Evolutionary conservation across 164 flowering plant genomes (phyloP).

Genomic region (Paratinospora sagittata): DNA sequence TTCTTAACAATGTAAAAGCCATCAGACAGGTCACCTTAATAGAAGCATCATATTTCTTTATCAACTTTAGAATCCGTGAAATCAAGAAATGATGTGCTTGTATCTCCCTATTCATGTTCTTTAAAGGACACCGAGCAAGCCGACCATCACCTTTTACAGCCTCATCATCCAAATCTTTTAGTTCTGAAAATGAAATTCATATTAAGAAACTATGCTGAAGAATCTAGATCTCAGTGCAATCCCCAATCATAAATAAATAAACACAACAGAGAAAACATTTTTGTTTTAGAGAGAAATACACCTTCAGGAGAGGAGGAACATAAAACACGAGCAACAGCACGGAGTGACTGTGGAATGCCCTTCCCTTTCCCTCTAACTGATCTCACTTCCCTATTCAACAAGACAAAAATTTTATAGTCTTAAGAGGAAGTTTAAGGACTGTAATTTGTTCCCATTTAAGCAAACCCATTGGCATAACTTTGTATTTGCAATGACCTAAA

Average conservation of each 20-base stretch:
- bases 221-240: neutral
- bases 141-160: conserved; percentile 74
- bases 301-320: conserved; percentile 52
- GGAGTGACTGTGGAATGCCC: conserved; percentile 86
- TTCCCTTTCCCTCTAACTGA: conserved; percentile 56
- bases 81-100: conserved; percentile 58
- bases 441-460: no score
- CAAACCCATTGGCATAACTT: neutral
- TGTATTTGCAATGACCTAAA: neutral
- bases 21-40: conserved; percentile 36
- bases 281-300: conserved; percentile 9
- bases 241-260: neutral
- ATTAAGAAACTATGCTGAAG: conserved; percentile 2
- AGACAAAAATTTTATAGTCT: neutral
- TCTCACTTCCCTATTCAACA: conserved; percentile 55
- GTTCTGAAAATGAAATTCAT: conserved; percentile 35
- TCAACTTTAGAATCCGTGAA: conserved; percentile 29
- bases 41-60: conserved; percentile 38
- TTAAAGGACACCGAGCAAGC: conserved; percentile 63
- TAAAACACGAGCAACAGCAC: conserved; percentile 76
- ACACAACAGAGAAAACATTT: neutral
- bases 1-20: neutral
- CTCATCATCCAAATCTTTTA: conserved; percentile 48
- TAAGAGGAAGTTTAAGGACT: no score
- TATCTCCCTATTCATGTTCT: conserved; percentile 39